phyloP scores from a whole-genome alignment of 164 flowering plant genomes.

The Akebia trifoliata region DNA sequence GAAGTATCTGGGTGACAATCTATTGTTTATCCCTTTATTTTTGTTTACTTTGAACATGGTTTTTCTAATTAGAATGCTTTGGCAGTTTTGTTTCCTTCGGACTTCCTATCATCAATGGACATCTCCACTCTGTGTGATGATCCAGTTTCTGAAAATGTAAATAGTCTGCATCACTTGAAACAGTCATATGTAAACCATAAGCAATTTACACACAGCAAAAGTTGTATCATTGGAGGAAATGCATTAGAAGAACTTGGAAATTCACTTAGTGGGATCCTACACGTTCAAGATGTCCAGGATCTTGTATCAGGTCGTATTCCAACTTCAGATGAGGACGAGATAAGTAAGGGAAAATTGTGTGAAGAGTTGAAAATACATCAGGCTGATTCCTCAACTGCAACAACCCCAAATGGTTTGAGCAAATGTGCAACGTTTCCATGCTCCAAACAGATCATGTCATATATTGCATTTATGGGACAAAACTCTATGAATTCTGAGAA shows the following conservation, averaged over 20 bases:
- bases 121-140: conserved; percentile 1
- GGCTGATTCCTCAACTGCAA: background rate
- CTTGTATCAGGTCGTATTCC: background rate
- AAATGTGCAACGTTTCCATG: conserved; percentile 43
- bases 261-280: conserved; percentile 14
- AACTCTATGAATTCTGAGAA: conserved; percentile 1
- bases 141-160: conserved; percentile 7
- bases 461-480: conserved; percentile 10
- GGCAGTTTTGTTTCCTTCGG: conserved; percentile 10
- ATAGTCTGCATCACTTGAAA: conserved; percentile 4
- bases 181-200: background rate
- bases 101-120: conserved; percentile 12
- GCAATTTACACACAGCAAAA: background rate
- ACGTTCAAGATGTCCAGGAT: conserved; percentile 24
- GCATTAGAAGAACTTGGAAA: conserved; percentile 24
- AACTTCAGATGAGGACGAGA: conserved; percentile 7
- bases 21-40: no score
- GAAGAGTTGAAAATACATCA: conserved; percentile 11
- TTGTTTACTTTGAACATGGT: no score
- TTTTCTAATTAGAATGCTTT: conserved; percentile 5
- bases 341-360: background rate
- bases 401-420: conserved; percentile 18
- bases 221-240: background rate
- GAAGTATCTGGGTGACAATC: no score
- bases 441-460: conserved; percentile 8